Evolutionary conservation across 2,329 filamentous ascomycete genomes (phyloP).

Genomic region (Phaeosphaeria sp.): DNA sequence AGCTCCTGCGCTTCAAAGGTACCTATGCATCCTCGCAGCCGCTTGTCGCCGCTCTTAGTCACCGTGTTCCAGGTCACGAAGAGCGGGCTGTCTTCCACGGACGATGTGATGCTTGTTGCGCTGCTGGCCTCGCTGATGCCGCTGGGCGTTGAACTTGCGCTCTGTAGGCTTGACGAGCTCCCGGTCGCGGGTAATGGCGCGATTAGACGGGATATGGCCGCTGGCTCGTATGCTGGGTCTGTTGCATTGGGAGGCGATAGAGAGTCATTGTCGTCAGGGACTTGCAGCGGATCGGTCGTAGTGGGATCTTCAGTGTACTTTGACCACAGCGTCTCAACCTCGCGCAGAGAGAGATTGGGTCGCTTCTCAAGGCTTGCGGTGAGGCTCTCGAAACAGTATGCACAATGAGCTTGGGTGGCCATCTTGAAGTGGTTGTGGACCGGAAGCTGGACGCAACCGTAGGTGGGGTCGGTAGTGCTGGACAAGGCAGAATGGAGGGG

Average conservation of each 20-base stretch:
- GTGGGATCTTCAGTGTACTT: slow-evolving; percentile 52
- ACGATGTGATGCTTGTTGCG: slow-evolving; percentile 49
- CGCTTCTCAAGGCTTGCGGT: slow-evolving; percentile 75
- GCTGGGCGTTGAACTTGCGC: slow-evolving; percentile 56
- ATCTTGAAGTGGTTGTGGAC: slow-evolving; percentile 57
- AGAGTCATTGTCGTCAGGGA: slow-evolving; percentile 30
- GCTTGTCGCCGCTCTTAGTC: slow-evolving; percentile 64
- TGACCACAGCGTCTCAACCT: slow-evolving; percentile 74
- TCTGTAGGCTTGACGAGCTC: slow-evolving; percentile 55
- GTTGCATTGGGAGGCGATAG: slow-evolving; percentile 18
- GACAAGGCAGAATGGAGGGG: not conserved
- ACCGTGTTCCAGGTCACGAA: slow-evolving; percentile 96
- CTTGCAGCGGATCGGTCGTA: slow-evolving; percentile 39
- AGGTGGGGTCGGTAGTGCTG: not conserved
- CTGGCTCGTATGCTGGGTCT: slow-evolving; percentile 43
- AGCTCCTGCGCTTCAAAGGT: slow-evolving; percentile 85
- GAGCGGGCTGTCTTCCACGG: slow-evolving; percentile 65
- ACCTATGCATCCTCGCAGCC: slow-evolving; percentile 91
- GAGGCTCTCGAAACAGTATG: slow-evolving; percentile 91
- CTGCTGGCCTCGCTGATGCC: slow-evolving; percentile 52
- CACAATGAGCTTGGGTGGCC: slow-evolving; percentile 85
- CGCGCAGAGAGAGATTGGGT: slow-evolving; percentile 68
- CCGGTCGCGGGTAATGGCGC: slow-evolving; percentile 50
- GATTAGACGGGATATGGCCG: slow-evolving; percentile 54
- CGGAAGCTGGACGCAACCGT: not conserved